phyloP scores from a whole-genome alignment of 2,329 filamentous ascomycete genomes.

The Penicillium sp. region DNA sequence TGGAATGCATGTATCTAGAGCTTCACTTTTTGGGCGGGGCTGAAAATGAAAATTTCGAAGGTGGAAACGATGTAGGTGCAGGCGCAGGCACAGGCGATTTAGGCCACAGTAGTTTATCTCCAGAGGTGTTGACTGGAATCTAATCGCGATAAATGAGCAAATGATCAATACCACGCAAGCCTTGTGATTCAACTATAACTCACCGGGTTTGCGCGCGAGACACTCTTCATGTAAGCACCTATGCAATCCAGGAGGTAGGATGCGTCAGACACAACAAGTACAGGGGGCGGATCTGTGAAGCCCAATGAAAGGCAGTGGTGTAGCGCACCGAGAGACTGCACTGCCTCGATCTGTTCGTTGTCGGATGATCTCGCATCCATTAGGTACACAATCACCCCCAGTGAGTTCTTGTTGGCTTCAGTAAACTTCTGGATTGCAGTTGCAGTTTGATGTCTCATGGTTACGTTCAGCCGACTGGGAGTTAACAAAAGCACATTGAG shows the following conservation, averaged over 20 bases:
- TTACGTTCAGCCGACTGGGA: not conserved
- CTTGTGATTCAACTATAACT: not conserved
- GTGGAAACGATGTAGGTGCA: not conserved
- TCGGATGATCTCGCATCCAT: not conserved
- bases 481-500: not conserved
- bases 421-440: not conserved
- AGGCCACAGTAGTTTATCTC: not conserved
- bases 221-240: not conserved
- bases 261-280: conserved; percentile 2
- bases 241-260: conserved; percentile 4
- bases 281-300: not conserved
- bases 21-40: not conserved
- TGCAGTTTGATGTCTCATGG: not conserved
- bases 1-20: too few species aligned
- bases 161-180: not conserved
- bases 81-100: not conserved
- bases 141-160: not conserved
- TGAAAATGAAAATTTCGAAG: not conserved
- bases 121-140: not conserved
- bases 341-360: not conserved
- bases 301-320: conserved; percentile 4
- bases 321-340: not conserved
- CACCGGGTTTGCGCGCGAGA: not conserved
- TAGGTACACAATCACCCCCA: not conserved
- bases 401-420: not conserved